phyloP scores from a whole-genome alignment of 2,329 filamentous ascomycete genomes.

The Coleophoma cylindrospora region DNA sequence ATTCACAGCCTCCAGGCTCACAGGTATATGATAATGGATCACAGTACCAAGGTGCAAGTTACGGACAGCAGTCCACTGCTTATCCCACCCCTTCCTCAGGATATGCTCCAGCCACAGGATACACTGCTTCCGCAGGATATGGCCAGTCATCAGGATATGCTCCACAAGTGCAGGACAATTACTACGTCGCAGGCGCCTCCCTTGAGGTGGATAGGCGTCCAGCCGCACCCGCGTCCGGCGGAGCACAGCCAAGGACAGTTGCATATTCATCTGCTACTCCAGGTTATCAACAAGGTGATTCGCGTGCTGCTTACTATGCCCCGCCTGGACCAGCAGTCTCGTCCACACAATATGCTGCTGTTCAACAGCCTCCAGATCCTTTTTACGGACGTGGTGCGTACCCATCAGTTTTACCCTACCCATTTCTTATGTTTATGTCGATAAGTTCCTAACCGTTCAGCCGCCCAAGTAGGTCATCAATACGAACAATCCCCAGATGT shows the following conservation, averaged over 20 bases:
- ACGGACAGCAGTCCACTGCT: conserved; percentile 16
- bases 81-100: conserved; percentile 17
- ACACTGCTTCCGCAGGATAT: conserved; percentile 15
- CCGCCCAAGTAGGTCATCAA: conserved; percentile 15
- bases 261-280: conserved; percentile 9
- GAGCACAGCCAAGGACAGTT: conserved; percentile 11
- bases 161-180: conserved; percentile 13
- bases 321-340: conserved; percentile 29
- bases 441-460: conserved; percentile 27
- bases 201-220: conserved; percentile 9
- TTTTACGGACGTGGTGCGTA: conserved; percentile 59
- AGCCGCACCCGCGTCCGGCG: conserved; percentile 10
- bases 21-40: conserved; percentile 20
- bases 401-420: conserved; percentile 18
- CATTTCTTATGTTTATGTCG: conserved; percentile 5
- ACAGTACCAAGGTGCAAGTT: conserved; percentile 12
- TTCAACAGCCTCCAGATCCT: conserved; percentile 42
- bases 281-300: conserved; percentile 13
- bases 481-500: conserved; percentile 12
- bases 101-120: conserved; percentile 10
- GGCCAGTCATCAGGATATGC: conserved; percentile 15
- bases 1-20: conserved; percentile 12
- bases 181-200: conserved; percentile 23
- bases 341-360: conserved; percentile 29
- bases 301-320: conserved; percentile 18